Evolutionary conservation across 441 rosid species (phyloP), one percentile per base, ranked within the genome.

Genomic region (Gossypium lobatum): DNA sequence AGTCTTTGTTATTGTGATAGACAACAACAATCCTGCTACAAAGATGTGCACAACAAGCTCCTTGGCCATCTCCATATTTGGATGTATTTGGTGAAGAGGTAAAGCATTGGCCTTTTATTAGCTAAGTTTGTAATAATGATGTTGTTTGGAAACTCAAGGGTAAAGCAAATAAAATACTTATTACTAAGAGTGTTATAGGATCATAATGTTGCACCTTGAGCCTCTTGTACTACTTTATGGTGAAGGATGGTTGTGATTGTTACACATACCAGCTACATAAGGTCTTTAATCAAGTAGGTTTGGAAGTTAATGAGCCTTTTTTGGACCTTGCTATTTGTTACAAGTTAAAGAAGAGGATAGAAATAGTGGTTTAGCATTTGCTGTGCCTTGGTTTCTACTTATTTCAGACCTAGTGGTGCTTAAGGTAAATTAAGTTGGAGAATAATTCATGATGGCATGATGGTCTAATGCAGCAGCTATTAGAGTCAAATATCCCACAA

Each of bases 41-140:
- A 83, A 86, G 99, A 79, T 87, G 83, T 79, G 93, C 87, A 14
- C 96, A 92, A 23, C 98, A 85, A 78, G 87, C 98, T 78, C 84
- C 88, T 73, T 96, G 99, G 99, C 97, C 95, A 17, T 93, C 99
- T 64, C 98, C 84, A 3, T 96, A 92, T 83, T 83, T 96, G 87
- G 99, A 96, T 87, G 83, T 85, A 6, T 96, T 84, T 85, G 99
- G 99, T 73, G 99, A 96, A 92, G 99, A 96, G 99, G 99, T 90
- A 77, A 73, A 63, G 45, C 16, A 50, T 50, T 20, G 28, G 4
- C 65, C 9, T 70, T 70, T 31, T 54, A 6, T 39, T 53, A 31
- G 62, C 26, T 17, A 18, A 26, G n/a, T 50, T 20, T 52, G 60
- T 68, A 14, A 18, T 0, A 14, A 10, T 54, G 4, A 71, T 39